Evolutionary conservation across 306 rosid genomes (phyloP).

Genomic region (Prunus mira): DNA sequence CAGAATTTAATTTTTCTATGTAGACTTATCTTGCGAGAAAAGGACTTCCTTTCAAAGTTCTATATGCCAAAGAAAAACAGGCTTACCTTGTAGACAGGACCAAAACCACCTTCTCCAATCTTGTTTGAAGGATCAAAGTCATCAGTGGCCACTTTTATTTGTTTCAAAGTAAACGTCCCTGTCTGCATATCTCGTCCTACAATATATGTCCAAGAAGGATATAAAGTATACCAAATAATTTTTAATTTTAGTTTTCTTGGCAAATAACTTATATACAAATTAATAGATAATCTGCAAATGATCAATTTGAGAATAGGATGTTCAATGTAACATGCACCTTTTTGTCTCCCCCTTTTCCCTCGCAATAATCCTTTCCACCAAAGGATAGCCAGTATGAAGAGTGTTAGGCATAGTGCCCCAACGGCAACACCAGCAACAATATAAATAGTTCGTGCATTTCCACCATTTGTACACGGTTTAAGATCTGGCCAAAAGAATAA

Average conservation of each 20-base stretch:
- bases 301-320: conserved; percentile 6
- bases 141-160: conserved; percentile 41
- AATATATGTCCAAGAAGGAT: conserved; percentile 22
- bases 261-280: neutral
- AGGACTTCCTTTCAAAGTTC: neutral
- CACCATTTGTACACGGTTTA: conserved; percentile 30
- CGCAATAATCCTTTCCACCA: conserved; percentile 39
- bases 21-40: neutral
- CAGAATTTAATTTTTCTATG: neutral
- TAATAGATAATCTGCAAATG: neutral
- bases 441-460: conserved; percentile 6
- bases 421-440: conserved; percentile 19
- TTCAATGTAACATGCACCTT: conserved; percentile 17
- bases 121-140: conserved; percentile 46
- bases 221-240: neutral
- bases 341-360: conserved; percentile 10
- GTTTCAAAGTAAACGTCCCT: conserved; percentile 48
- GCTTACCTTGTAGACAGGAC: conserved; percentile 46
- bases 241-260: neutral
- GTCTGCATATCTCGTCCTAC: conserved; percentile 32
- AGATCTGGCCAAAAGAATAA: conserved; percentile 26
- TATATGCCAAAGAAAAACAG: neutral
- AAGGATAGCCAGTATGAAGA: conserved; percentile 32
- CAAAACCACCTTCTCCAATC: conserved; percentile 61
- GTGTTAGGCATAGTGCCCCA: conserved; percentile 29